Evolutionary conservation across 2,329 filamentous ascomycete genomes (phyloP), one percentile per base, ranked within the genome.

Genomic region (Aspergillus sp.): DNA sequence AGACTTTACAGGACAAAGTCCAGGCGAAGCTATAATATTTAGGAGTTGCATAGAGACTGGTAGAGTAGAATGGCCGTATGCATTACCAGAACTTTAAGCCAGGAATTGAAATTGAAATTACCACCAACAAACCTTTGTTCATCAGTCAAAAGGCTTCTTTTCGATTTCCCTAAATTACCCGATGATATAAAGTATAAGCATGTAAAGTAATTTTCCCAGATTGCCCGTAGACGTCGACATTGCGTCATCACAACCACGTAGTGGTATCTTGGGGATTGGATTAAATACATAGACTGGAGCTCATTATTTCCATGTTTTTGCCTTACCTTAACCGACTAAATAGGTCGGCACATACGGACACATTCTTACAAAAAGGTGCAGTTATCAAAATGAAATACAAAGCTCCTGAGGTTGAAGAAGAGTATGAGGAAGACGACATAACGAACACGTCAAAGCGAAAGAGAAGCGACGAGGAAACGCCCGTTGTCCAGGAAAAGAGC

Each of bases 1-100:
- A 88, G 46, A 67, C 68, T 14, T 57, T 78, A 62, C 61, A 64
- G 52, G 64, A 66, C 45, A 70, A 65, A 60, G 63, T 60, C n/a
- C 67, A 58, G 44, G 69, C 74, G 5, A 75, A 70, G 56, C 63
- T 77, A 44, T 76, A 55, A 43, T n/a, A 31, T 17, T 35, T 37
- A 8, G 17, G 6, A 40, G 15, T 27, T 23, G n/a, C 11, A 19
- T 14, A 37, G 15, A 35, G 12, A 43, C 33, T 33, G 15, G 15
- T n/a, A 37, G 4, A 15, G 14, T 37, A 31, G 1, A 24, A 8
- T 11, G 27, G 27, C 9, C 27, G 9, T 31, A 4, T 31, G 2
- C 27, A 8, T 24, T 24, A 24, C 23, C 23, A 24, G 23, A 6
- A 24, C 23, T 24, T 24, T 24, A 24, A 24, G 6, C 23, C 23